Evolutionary conservation across 1,139 yeast genomes (phyloP), one percentile per base, ranked within the genome.

Genomic region (Candida sojae): DNA sequence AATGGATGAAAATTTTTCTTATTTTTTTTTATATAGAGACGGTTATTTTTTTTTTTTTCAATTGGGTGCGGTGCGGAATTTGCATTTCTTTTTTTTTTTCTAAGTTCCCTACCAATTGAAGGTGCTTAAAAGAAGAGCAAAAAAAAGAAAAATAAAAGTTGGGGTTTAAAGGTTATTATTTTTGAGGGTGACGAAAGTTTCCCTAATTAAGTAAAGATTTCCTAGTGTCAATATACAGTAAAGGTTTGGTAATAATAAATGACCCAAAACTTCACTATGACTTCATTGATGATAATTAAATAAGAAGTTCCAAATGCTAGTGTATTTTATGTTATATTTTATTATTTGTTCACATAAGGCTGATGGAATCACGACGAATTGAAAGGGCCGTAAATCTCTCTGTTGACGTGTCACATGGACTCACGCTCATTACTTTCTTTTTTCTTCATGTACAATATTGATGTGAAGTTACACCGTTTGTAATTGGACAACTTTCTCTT

Each of bases 1-100:
- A 41, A 9, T 33, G 33, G 44, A 33, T 41, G 44, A 41, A 41
- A 41, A 41, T 41, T 41, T 41, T 41, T 33, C 26, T 23, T 23
- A 6, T 17, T 30, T 40, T 40, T 40, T 31, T 39, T 30, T 39
- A 30, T 40, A 32, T 38, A 13, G n/a, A 38, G 41, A 29, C 23
- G 25, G n/a, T 13, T 38, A 9, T 36, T 36, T 36, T 17, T 36
- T 36, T 25, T 21, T 35, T 10, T 35, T 35, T 10, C 30, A 12
- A 30, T 17, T 23, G 39, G n/a, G 30, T 13, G 17, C 25, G 10
- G 37, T 13, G 37, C 26, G 37, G 37, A 21, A 34, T 7, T 11
- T 8, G 21, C n/a, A 10, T 34, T 34, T 17, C 21, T 21, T 34
- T 34, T 26, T 26, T 8, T 26, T 26, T 26, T 26, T 26, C 29